phyloP scores from a whole-genome alignment of 345 rosid species.

The Heritiera littoralis region DNA sequence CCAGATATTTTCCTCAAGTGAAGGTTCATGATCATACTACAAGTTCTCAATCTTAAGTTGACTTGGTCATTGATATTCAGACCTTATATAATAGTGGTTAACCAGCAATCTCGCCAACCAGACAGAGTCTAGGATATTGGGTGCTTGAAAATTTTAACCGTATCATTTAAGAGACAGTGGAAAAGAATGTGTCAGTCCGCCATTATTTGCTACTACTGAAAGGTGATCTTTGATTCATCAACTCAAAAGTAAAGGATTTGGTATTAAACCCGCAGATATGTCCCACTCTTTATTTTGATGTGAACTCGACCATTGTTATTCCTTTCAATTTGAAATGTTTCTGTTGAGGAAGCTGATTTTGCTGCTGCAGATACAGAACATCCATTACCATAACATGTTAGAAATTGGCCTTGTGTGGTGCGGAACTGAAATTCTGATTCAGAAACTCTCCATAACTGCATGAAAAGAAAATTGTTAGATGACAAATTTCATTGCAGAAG shows the following conservation, averaged over 20 bases:
- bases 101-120: not conserved
- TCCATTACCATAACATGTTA: constrained; percentile 59
- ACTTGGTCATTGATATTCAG: not conserved
- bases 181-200: not conserved
- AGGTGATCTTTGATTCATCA: not conserved
- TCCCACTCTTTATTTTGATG: constrained; percentile 50
- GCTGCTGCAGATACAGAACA: constrained; percentile 56
- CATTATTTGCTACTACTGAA: not conserved
- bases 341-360: constrained; percentile 42
- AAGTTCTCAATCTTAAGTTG: not conserved
- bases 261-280: constrained; percentile 58
- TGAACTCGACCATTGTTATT: constrained; percentile 48
- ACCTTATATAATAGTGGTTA: not conserved
- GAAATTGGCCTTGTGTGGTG: constrained; percentile 56
- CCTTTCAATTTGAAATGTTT: constrained; percentile 58
- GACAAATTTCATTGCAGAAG: not conserved
- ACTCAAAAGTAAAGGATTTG: not conserved
- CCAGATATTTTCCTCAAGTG: not conserved
- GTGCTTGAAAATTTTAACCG: not conserved
- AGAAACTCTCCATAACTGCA: constrained; percentile 73
- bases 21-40: not conserved
- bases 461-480: constrained; percentile 8
- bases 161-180: not conserved
- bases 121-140: not conserved
- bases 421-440: constrained; percentile 56